Base-by-base conservation (phyloP, 805 yeast genomes). In the Ogataea pignaliae region DNA sequence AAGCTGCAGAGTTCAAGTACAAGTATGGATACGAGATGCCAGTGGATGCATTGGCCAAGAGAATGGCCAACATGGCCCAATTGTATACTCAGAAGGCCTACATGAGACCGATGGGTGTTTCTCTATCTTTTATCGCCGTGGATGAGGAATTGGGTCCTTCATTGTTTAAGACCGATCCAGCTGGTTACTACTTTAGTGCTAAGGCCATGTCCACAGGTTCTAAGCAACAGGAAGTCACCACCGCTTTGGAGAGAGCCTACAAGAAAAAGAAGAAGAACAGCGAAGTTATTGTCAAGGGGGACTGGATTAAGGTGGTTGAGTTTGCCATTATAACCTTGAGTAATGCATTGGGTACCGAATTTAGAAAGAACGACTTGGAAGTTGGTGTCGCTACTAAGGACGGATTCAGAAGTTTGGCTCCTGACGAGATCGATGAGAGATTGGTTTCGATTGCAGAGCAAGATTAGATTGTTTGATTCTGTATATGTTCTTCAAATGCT, bases 21-120 rank as follows among this genome's bases (percentile, higher is more conserved):
- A 85, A 87, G 63, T 87, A 88, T 65, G 99, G 99, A 34, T 93
- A 89, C 63, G 97, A 88, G 61, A 90, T 93, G 88, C 98, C 98
- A 3, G 88, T 87, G 50, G 97, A 88, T 61, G 88, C 85, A 26
- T 72, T 90, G 57, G 87, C 97, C 34, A 91, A 91, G 70, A 78
- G 97, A 64, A 84, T 93, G 86, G 98, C 98, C 44, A 93, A 93
- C 64, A 70, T 89, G 61, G 85, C 96, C 40, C 99, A 93, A 72
- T 79, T 93, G 50, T 93, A 89, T 67, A 93, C 99, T 35, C 99
- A 93, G 69, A 78, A 97, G 62, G 98, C 98, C 10, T 91, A 91
- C 67, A 93, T 93, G 98, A 81, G 99, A 68, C 99, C 99, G 21
- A 73, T 89, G 54, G 99, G 99, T 33, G 97, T 91, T 47, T 88